A percentile compares a stretch with the other conserved stretches of the same genome.
phyloP scores from a whole-genome alignment of 352 stramenopile species.

The Globisporangium cylindrosporum region DNA sequence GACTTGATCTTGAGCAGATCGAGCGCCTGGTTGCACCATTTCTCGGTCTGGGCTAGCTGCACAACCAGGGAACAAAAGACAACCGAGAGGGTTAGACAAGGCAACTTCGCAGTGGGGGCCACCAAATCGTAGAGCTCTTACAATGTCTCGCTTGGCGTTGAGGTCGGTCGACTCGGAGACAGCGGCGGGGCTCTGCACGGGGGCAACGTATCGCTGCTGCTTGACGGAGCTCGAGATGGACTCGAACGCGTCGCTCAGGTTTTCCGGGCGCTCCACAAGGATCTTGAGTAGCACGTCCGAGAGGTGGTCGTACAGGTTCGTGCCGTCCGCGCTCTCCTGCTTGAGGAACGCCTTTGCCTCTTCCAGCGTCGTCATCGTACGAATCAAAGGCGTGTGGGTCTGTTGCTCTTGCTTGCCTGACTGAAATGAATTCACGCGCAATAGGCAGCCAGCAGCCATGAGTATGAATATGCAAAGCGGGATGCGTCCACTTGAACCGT shows the following conservation, averaged over 20 bases:
- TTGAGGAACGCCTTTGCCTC: constrained; percentile 89
- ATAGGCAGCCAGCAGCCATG: not conserved
- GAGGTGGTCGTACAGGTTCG: constrained; percentile 85
- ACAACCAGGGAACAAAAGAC: not conserved
- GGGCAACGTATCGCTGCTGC: constrained; percentile 60
- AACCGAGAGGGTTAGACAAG: not conserved
- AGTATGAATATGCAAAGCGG: not conserved
- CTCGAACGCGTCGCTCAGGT: constrained; percentile 86
- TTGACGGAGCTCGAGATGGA: constrained; percentile 84
- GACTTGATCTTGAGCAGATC: constrained; percentile 60
- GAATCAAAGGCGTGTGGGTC: not conserved
- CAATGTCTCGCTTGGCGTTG: constrained; percentile 48
- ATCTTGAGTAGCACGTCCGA: constrained; percentile 86
- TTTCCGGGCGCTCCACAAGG: constrained; percentile 79
- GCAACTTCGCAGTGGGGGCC: too few relatives aligned
- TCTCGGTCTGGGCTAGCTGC: constrained; percentile 59
- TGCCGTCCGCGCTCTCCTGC: constrained; percentile 67
- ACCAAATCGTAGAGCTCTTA: constrained; percentile 21
- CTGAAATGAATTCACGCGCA: not conserved
- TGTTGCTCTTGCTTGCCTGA: not conserved
- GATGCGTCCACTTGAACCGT: constrained; percentile 12
- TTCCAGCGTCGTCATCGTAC: constrained; percentile 70
- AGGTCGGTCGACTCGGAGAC: constrained; percentile 27
- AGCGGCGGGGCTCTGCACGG: constrained; percentile 27
- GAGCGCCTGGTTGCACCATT: constrained; percentile 61